These are phyloP conservation scores for Fistulinella cinereoalba DNA, from an alignment of 1,284 basidiomycete species.

Conservation along the genomic window DNA sequence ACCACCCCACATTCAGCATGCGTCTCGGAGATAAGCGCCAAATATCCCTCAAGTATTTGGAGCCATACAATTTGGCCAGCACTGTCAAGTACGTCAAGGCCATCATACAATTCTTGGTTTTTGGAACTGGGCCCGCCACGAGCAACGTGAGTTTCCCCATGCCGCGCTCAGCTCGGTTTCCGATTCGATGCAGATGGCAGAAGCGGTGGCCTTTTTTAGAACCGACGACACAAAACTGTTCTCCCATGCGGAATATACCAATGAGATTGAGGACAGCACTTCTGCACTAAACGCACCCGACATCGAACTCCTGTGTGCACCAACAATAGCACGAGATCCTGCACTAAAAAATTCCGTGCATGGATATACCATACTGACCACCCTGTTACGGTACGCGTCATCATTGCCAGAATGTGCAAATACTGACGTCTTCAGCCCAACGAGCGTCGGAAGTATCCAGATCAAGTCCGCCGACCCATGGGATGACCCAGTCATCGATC, in stretches of 20 bases:
- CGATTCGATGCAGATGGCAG: conserved; percentile 45
- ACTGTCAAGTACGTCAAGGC: conserved; percentile 35
- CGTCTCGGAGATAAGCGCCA: conserved; percentile 51
- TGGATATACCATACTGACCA: conserved; percentile 17
- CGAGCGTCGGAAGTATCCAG: conserved; percentile 40
- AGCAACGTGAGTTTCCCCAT: conserved; percentile 46
- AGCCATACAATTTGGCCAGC: conserved; percentile 38
- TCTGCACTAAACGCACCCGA: conserved; percentile 58
- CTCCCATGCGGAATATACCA: conserved; percentile 39
- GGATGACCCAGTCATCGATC: conserved; percentile 45
- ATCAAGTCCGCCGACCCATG: conserved; percentile 41
- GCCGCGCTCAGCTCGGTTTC: not conserved
- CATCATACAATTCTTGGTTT: conserved; percentile 42
- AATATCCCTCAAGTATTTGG: conserved; percentile 40
- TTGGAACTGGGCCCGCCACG: conserved; percentile 47
- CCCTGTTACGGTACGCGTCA: conserved; percentile 24
- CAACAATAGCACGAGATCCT: conserved; percentile 29
- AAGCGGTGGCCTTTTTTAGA: conserved; percentile 57
- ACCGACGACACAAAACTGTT: conserved; percentile 54
- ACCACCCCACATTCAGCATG: conserved; percentile 52
- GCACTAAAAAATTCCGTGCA: conserved; percentile 4
- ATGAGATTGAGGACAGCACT: conserved; percentile 48
- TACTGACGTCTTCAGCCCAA: conserved; percentile 36
- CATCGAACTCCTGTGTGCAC: conserved; percentile 53
- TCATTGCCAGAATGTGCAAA: not conserved